Base-by-base conservation (phyloP, 1,284 basidiomycete species). In the Ustilago esculenta region DNA sequence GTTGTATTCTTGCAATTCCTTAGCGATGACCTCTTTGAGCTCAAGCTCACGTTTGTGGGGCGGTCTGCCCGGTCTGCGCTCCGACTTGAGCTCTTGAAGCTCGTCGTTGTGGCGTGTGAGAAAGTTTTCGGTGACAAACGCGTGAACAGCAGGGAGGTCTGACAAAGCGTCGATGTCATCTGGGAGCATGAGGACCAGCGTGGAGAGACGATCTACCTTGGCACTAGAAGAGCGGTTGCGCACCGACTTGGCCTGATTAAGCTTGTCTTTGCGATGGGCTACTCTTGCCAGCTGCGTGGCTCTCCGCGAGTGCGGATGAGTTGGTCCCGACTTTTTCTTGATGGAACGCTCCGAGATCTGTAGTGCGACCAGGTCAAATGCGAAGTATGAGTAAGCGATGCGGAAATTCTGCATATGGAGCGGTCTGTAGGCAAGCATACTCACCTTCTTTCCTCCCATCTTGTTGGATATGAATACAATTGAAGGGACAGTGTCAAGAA, bases 141-240 rank as follows among this genome's bases (percentile, higher is more conserved):
- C 33, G 56, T 81, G 80, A 4, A 81, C 63, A 6, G 72, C 43
- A 2, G 64, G 41, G 10, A 79, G 55, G 44, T 80, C 78, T 15
- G 76, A 69, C 14, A 81, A 42, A 24, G 63, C 67, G 6, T 64
- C 58, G 18, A 66, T 41, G 15, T 75, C 71, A 18, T 75, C 72
- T 2, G 77, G 72, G 1, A 81, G 65, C 41, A 81, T 73, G 18
- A 79, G 60, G 21, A 81, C 56, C 49, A 81, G 65, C 5, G 76
- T 71, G 18, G 75, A 63, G 27, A 80, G 70, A 21, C 76, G 72
- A 41, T 81, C 77, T 15, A 80, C 77, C 36, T 75, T 77, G n/a
- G 68, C 68, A 6, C 60, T 64, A n/a, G 61, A 46, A 12, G 43
- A 57, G 27, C 59, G 63, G 23, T 54, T 43, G 6, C 75, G 67